These are phyloP conservation scores for Stemphylium lycopersici DNA, from an alignment of 2,329 filamentous ascomycete genomes.

Conservation along the genomic window DNA sequence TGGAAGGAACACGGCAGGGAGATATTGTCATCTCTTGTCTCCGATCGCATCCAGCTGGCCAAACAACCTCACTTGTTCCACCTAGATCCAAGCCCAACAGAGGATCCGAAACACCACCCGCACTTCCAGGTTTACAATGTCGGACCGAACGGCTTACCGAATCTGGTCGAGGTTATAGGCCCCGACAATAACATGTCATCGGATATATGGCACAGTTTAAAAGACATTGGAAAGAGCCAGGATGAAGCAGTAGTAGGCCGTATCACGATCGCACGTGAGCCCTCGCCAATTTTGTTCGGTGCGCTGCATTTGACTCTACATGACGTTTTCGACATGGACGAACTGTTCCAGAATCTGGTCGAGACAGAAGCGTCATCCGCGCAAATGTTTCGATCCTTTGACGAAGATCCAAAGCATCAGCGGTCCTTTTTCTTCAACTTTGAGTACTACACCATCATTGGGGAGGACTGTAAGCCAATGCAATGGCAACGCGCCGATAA, in stretches of 20 bases:
- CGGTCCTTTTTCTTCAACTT: conserved; percentile 68
- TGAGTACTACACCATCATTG: conserved; percentile 69
- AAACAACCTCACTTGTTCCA: conserved; percentile 53
- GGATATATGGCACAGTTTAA: conserved; percentile 40
- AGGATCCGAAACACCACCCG: conserved; percentile 52
- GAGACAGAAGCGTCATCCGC: conserved; percentile 54
- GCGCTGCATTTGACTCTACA: conserved; percentile 65
- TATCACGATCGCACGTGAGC: conserved; percentile 67
- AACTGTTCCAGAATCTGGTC: conserved; percentile 62
- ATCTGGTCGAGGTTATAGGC: conserved; percentile 44
- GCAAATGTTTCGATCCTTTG: conserved; percentile 59
- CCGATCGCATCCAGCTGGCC: conserved; percentile 53
- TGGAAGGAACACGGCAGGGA: conserved; percentile 52
- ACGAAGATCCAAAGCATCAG: conserved; percentile 55
- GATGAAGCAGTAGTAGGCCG: conserved; percentile 58
- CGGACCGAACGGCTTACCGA: conserved; percentile 53
- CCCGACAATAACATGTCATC: conserved; percentile 43
- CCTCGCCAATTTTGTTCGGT: conserved; percentile 65
- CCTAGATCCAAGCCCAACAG: conserved; percentile 48
- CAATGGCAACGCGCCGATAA: conserved; percentile 65
- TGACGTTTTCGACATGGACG: conserved; percentile 66
- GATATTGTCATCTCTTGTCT: conserved; percentile 52
- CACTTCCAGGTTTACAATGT: conserved; percentile 66
- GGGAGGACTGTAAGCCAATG: conserved; percentile 61
- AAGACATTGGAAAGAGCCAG: conserved; percentile 46